Evolutionary conservation across 2,329 filamentous ascomycete species (phyloP).

Genomic region (Salinomyces thailandicus): DNA sequence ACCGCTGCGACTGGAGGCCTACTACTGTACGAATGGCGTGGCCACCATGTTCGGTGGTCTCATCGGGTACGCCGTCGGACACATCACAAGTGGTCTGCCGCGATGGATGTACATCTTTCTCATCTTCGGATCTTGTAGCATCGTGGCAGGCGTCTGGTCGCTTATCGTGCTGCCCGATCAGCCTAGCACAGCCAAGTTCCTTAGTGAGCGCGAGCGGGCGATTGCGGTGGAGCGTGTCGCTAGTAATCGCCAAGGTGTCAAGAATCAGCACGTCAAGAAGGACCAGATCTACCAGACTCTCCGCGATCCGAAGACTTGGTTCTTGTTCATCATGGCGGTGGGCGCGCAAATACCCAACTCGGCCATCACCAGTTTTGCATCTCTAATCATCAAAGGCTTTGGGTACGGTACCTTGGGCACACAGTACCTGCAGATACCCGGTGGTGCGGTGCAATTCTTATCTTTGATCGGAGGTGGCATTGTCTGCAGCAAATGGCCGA

Average conservation of each 20-base stretch:
- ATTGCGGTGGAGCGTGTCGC: conserved; percentile 46
- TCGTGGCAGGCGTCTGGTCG: conserved; percentile 27
- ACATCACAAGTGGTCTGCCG: conserved; percentile 43
- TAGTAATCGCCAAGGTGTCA: conserved; percentile 43
- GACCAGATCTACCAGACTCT: conserved; percentile 37
- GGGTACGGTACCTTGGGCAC: conserved; percentile 40
- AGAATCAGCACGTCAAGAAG: conserved; percentile 38
- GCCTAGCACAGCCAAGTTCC: conserved; percentile 35
- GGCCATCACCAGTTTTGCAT: conserved; percentile 43
- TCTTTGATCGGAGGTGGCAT: conserved; percentile 42
- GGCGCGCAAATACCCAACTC: conserved; percentile 48
- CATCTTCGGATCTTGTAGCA: conserved; percentile 38
- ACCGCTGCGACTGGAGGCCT: conserved; percentile 43
- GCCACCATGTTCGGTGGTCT: conserved; percentile 52
- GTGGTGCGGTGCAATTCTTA: conserved; percentile 48
- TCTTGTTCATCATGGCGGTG: conserved; percentile 45
- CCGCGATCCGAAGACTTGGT: conserved; percentile 49
- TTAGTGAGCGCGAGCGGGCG: conserved; percentile 31
- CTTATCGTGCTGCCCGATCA: conserved; percentile 33
- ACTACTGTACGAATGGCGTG: conserved; percentile 50
- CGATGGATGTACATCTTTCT: conserved; percentile 50
- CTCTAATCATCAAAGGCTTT: conserved; percentile 38
- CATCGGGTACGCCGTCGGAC: conserved; percentile 49
- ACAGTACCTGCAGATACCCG: conserved; percentile 49
- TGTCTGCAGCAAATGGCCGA: conserved; percentile 44